phyloP scores from a whole-genome alignment of 2,329 filamentous ascomycete genomes.

The Zymoseptoria crescenta region DNA sequence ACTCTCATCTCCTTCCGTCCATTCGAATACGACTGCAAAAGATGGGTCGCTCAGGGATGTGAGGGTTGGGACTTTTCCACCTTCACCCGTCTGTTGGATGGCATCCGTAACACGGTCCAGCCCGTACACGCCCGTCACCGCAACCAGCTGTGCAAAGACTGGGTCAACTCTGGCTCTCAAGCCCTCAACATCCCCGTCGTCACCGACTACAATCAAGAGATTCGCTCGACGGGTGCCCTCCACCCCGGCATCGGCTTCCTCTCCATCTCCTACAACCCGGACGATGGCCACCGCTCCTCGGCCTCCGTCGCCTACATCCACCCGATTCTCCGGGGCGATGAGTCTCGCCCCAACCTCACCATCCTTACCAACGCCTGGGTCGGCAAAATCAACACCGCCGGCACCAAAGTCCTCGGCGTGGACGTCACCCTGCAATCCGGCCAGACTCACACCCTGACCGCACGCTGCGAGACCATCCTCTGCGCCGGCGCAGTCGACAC shows the following conservation, averaged over 20 bases:
- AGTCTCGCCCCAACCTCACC: constrained; percentile 75
- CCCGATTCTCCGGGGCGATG: constrained; percentile 75
- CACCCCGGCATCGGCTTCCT: constrained; percentile 80
- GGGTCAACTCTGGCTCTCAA: constrained; percentile 71
- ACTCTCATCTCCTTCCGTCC: constrained; percentile 88
- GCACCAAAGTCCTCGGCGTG: constrained; percentile 64
- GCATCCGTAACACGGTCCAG: constrained; percentile 82
- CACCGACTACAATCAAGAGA: constrained; percentile 79
- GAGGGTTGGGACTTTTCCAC: constrained; percentile 80
- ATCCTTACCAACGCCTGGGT: constrained; percentile 85
- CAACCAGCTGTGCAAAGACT: constrained; percentile 87
- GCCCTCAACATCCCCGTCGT: constrained; percentile 75
- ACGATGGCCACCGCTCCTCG: constrained; percentile 74
- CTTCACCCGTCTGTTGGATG: constrained; percentile 73
- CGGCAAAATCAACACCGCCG: constrained; percentile 65
- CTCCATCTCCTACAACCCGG: constrained; percentile 84
- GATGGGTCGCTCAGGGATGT: constrained; percentile 76
- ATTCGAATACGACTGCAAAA: constrained; percentile 78
- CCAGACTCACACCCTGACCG: constrained; percentile 46
- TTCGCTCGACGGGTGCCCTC: constrained; percentile 63
- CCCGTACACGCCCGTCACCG: constrained; percentile 77
- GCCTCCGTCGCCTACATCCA: constrained; percentile 90
- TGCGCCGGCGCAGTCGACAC: constrained; percentile 77
- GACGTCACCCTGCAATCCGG: constrained; percentile 58
- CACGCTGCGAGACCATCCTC: constrained; percentile 70